Percentiles rank a stretch among this genome's conserved stretches.
Evolutionary conservation across 179 eudicot genomes (phyloP).

Genomic region (Silene vulgaris): DNA sequence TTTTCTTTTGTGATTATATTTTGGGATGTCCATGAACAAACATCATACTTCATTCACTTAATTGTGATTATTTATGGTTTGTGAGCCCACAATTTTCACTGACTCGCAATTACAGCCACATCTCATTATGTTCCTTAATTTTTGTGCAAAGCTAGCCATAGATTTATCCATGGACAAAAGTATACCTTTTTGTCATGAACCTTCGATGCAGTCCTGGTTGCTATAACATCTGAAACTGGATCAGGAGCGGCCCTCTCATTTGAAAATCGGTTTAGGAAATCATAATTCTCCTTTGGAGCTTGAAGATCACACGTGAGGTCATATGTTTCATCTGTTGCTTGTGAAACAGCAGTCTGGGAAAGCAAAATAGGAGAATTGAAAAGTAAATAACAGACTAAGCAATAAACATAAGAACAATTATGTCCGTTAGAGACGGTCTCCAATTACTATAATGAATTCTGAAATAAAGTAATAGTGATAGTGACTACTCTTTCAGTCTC

Average conservation of each 20-base stretch:
- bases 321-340: neutral
- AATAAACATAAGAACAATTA: neutral
- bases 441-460: neutral
- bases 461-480: neutral
- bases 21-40: neutral
- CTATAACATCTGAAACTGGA: conserved; percentile 19
- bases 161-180: neutral
- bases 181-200: conserved; percentile 14
- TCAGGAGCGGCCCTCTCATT: conserved; percentile 14
- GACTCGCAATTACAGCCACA: no score
- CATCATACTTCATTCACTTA: neutral
- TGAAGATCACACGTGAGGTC: conserved; percentile 12
- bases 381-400: neutral
- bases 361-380: neutral
- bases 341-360: conserved; percentile 36
- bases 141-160: no score
- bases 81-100: no score
- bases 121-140: no score
- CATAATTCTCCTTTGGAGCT: conserved; percentile 27
- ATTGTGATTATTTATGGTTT: no score
- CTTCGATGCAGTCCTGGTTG: neutral
- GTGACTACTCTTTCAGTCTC: no score
- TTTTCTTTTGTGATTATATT: no score
- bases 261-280: conserved; percentile 8
- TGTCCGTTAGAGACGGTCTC: no score